These are phyloP conservation scores for Dictyostelium citrinum DNA, from an alignment of 78 protist genomes.

Conservation along the genomic window DNA sequence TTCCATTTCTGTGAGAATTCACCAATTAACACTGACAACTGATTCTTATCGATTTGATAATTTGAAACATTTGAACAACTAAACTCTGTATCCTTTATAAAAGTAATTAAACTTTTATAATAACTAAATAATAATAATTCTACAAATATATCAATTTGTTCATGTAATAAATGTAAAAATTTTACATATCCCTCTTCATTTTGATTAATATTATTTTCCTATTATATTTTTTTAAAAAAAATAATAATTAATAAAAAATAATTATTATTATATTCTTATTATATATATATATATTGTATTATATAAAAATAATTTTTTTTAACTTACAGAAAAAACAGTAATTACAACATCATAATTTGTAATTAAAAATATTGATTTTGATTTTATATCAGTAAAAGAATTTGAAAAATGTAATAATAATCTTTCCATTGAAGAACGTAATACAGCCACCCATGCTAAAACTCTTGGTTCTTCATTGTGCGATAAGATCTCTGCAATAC, in stretches of 20 bases:
- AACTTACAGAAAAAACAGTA: constrained; percentile 28
- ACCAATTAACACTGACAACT: background rate
- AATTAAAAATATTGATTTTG: constrained; percentile 47
- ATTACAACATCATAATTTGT: constrained; percentile 64
- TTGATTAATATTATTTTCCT: constrained; percentile 42
- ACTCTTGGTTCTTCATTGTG: constrained; percentile 38
- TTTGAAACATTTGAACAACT: background rate
- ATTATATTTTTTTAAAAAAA: background rate
- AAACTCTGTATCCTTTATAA: constrained; percentile 46
- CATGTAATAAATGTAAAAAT: constrained; percentile 10
- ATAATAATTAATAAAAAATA: background rate
- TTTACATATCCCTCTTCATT: constrained; percentile 17
- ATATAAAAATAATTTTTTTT: too few species aligned
- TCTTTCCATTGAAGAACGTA: constrained; percentile 57
- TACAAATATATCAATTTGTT: constrained; percentile 17
- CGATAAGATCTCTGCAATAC: constrained; percentile 15
- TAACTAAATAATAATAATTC: constrained; percentile 21
- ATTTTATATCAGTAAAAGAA: constrained; percentile 13
- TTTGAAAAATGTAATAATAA: constrained; percentile 14
- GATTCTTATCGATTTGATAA: background rate
- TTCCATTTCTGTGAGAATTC: constrained; percentile 51
- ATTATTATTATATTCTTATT: too few species aligned
- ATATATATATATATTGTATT: too few species aligned
- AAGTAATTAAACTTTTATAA: constrained; percentile 12
- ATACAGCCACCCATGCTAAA: constrained; percentile 55